Evolutionary conservation across 257 asterid genomes (phyloP).

Genomic region (Lantana camara): DNA sequence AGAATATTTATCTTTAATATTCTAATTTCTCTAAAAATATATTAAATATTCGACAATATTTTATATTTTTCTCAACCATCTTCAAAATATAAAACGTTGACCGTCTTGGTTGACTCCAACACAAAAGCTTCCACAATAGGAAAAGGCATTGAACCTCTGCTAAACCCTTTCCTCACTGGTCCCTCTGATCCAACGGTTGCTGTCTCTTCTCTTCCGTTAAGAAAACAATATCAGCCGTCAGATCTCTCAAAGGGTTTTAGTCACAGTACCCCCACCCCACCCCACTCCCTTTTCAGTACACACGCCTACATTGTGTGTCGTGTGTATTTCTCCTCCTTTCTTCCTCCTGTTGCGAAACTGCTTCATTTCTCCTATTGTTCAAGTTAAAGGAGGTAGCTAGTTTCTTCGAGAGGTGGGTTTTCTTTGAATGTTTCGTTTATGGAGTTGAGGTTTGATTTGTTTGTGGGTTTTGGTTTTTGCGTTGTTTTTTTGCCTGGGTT

Average conservation of each 20-base stretch:
- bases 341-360: constrained; percentile 26
- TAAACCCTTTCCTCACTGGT: neutral
- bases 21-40: no score
- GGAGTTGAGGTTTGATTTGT: neutral
- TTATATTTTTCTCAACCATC: no score
- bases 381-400: neutral
- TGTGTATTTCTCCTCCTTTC: neutral
- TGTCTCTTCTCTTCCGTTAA: constrained; percentile 1
- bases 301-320: constrained; percentile 42
- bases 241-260: constrained; percentile 49
- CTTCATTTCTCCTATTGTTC: neutral
- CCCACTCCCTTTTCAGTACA: neutral
- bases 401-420: neutral
- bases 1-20: no score
- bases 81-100: neutral
- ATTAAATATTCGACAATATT: no score
- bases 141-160: neutral
- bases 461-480: neutral
- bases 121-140: neutral
- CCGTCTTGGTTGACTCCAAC: constrained; percentile 1
- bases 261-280: constrained; percentile 19
- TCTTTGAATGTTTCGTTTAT: neutral
- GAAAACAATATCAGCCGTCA: constrained; percentile 35
- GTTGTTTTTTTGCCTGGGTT: neutral
- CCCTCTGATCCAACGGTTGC: constrained; percentile 32